Evolutionary conservation across 2,329 filamentous ascomycete genomes (phyloP).

Genomic region (Colletotrichum sublineola): DNA sequence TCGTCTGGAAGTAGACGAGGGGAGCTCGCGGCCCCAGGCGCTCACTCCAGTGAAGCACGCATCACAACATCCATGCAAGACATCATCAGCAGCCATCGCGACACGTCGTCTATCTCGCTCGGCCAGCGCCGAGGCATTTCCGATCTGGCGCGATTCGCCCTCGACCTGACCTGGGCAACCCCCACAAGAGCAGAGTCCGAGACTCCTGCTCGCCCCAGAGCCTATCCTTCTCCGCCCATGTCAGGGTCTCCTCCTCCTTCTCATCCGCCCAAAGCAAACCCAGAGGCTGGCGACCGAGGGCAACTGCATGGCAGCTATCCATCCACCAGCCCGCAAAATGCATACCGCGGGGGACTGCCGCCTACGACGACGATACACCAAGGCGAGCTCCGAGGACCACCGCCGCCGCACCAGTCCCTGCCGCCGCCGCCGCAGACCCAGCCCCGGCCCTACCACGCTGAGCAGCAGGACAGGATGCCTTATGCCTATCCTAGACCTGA

Average conservation of each 20-base stretch:
- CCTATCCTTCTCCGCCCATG: constrained; percentile 81
- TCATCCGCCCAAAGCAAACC: constrained; percentile 69
- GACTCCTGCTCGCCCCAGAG: constrained; percentile 67
- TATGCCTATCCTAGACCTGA: constrained; percentile 58
- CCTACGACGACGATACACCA: constrained; percentile 49
- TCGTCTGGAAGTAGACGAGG: constrained; percentile 32
- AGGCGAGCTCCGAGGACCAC: constrained; percentile 51
- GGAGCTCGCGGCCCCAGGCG: constrained; percentile 42
- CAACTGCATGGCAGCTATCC: constrained; percentile 60
- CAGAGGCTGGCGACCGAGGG: constrained; percentile 68
- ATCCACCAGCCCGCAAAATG: constrained; percentile 61
- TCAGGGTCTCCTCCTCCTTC: constrained; percentile 72
- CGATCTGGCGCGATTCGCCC: constrained; percentile 67
- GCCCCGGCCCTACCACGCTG: constrained; percentile 55
- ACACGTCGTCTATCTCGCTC: constrained; percentile 62
- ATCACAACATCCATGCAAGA: constrained; percentile 67
- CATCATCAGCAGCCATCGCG: constrained; percentile 58
- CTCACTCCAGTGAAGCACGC: constrained; percentile 34
- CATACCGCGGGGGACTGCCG: constrained; percentile 58
- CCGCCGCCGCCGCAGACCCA: constrained; percentile 48
- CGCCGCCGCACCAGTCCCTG: constrained; percentile 39
- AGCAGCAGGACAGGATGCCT: constrained; percentile 55
- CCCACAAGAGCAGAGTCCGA: constrained; percentile 64
- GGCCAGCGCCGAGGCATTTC: constrained; percentile 71
- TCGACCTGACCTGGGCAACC: constrained; percentile 67